These are phyloP conservation scores for Sodiomyces alkalinus DNA, from an alignment of 2,329 filamentous ascomycete species.

Conservation along the genomic window DNA sequence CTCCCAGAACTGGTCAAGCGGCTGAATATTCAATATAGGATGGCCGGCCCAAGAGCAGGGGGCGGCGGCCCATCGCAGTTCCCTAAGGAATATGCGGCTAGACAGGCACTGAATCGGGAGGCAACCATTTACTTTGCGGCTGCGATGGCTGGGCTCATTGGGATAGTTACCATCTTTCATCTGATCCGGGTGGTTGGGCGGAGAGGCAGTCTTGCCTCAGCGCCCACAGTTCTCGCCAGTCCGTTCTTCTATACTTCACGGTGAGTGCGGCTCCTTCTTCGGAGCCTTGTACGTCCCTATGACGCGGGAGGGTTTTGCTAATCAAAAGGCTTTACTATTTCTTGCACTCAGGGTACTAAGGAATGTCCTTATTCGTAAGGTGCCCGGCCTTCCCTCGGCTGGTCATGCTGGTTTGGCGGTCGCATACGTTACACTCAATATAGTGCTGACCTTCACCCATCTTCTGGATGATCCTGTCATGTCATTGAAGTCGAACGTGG, in stretches of 20 bases:
- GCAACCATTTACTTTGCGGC: slow-evolving; percentile 11
- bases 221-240: slow-evolving; percentile 1
- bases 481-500: slow-evolving; percentile 17
- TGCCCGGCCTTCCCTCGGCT: slow-evolving; percentile 5
- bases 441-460: slow-evolving; percentile 17
- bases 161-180: slow-evolving; percentile 4
- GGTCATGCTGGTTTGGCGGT: slow-evolving; percentile 16
- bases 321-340: background rate
- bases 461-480: slow-evolving; percentile 15
- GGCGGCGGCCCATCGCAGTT: background rate
- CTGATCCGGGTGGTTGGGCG: slow-evolving; percentile 4
- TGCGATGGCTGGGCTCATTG: slow-evolving; percentile 3
- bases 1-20: too few species aligned
- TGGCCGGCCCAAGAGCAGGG: too few species aligned
- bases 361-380: slow-evolving; percentile 5
- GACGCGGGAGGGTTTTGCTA: too few species aligned
- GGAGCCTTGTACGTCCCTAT: too few species aligned
- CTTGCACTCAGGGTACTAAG: slow-evolving; percentile 3
- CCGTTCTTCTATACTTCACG: slow-evolving; percentile 5
- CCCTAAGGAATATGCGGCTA: slow-evolving; percentile 5
- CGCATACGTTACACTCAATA: slow-evolving; percentile 18
- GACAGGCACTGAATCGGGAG: slow-evolving; percentile 11
- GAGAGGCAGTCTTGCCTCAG: slow-evolving; percentile 3
- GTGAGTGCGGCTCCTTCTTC: slow-evolving; percentile 1
- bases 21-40: too few species aligned